Evolutionary conservation across 2,329 filamentous ascomycete species (phyloP).

Genomic region (Nothophoma quercina): DNA sequence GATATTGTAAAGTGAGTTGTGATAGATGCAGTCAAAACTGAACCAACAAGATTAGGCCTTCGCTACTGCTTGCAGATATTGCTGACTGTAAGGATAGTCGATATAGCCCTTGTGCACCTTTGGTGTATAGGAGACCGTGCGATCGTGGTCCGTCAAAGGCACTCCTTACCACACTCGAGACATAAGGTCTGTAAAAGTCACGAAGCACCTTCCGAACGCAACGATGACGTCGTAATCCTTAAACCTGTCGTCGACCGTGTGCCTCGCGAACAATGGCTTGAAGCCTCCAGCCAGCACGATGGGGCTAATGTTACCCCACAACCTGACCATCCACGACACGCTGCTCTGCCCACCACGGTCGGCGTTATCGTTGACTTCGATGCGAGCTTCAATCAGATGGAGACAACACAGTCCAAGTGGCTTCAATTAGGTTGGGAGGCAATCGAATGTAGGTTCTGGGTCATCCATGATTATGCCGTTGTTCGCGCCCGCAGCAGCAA

Average conservation of each 20-base stretch:
- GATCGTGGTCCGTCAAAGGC: conserved; percentile 50
- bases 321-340: conserved; percentile 21
- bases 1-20: too few species aligned
- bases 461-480: conserved; percentile 70
- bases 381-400: conserved; percentile 8
- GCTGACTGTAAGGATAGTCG: conserved; percentile 21
- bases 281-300: conserved; percentile 53
- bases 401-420: not conserved
- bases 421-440: not conserved
- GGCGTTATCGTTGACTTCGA: conserved; percentile 22
- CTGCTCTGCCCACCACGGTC: conserved; percentile 22
- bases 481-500: conserved; percentile 60
- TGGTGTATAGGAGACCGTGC: conserved; percentile 26
- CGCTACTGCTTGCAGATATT: conserved; percentile 9
- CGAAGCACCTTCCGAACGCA: conserved; percentile 56
- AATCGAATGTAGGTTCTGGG: conserved; percentile 60
- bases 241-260: conserved; percentile 47
- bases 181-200: conserved; percentile 56
- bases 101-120: conserved; percentile 23
- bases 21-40: too few species aligned
- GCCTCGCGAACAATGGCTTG: conserved; percentile 41
- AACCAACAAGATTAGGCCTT: too few species aligned
- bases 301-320: conserved; percentile 25
- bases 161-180: conserved; percentile 52
- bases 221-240: conserved; percentile 38